Conservation (phyloP, 306 rosid species). For the Acacia acuminata region DNA sequence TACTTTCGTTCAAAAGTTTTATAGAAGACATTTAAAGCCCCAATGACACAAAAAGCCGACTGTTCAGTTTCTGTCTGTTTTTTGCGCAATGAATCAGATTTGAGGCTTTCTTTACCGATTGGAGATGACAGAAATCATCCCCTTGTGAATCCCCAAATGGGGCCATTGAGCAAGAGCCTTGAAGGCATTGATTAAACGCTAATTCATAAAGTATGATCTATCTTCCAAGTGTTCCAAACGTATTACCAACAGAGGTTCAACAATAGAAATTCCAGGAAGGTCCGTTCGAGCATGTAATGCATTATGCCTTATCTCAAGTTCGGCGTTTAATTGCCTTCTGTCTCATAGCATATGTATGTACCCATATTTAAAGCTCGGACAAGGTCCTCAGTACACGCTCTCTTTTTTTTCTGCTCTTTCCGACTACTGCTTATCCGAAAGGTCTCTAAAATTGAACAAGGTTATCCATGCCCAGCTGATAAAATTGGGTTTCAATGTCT, state of each 20-base stretch:
- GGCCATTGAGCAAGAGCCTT: constrained; percentile 50
- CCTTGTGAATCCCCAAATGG: constrained; percentile 69
- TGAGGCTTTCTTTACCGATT: constrained; percentile 81
- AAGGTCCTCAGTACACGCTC: constrained; percentile 38
- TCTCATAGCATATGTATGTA: constrained; percentile 53
- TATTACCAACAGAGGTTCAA: neutral
- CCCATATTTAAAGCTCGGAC: constrained; percentile 53
- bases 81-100: constrained; percentile 39
- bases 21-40: too few relatives aligned
- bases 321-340: neutral
- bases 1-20: too few relatives aligned
- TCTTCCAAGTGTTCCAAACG: neutral
- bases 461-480: constrained; percentile 62
- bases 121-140: constrained; percentile 75
- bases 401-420: constrained; percentile 55
- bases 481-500: constrained; percentile 65
- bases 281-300: neutral
- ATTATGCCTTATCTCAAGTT: neutral
- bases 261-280: neutral
- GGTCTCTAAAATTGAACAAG: constrained; percentile 43
- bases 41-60: neutral
- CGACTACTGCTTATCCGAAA: constrained; percentile 45
- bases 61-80: neutral
- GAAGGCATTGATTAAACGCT: constrained; percentile 33
- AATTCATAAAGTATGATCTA: neutral